Conservation (phyloP, 75 land plant species). For the Sequoia sempervirens region DNA sequence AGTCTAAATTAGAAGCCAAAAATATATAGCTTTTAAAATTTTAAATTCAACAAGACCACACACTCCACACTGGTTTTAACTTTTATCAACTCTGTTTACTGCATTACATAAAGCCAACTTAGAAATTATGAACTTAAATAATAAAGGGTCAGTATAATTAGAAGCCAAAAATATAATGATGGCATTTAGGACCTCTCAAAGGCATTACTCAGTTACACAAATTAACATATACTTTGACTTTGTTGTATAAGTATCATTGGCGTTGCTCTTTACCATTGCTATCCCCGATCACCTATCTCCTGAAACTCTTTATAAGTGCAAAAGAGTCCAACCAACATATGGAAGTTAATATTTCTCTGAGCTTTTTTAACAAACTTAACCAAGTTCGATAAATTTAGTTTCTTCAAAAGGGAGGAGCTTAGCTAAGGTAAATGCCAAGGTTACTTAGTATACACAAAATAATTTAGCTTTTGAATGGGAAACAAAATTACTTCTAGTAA, state of each 20-base stretch:
- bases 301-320: no score
- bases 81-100: not conserved
- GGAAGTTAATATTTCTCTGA: not conserved
- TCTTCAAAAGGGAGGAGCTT: not conserved
- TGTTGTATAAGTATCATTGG: no score
- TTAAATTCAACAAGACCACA: not conserved
- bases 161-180: not conserved
- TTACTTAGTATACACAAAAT: not conserved
- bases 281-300: no score
- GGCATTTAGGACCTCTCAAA: no score
- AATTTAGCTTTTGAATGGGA: not conserved
- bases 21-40: not conserved
- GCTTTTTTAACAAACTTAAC: not conserved
- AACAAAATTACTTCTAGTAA: not conserved
- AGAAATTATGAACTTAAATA: not conserved
- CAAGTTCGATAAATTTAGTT: not conserved
- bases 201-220: no score
- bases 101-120: not conserved
- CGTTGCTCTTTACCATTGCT: no score
- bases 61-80: not conserved
- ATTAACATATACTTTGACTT: no score
- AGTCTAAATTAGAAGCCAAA: not conserved
- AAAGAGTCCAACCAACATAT: not conserved
- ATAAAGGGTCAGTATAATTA: not conserved
- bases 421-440: not conserved